These are phyloP conservation scores for Ascochyta pisi DNA, from an alignment of 2,329 filamentous ascomycete genomes.

Conservation along the genomic window DNA sequence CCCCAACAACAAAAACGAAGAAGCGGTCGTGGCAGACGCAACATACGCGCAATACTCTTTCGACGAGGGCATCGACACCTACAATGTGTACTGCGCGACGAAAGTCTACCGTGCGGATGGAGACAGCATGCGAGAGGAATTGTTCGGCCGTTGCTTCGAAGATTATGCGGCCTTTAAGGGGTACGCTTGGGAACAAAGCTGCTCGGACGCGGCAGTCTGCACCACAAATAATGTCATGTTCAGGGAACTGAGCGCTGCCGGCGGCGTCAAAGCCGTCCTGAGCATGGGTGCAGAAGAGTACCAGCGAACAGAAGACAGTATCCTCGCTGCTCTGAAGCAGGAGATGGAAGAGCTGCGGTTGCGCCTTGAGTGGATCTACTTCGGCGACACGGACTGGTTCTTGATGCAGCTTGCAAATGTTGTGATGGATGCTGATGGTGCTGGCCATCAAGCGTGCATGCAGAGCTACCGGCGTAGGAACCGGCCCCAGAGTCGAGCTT, in stretches of 20 bases:
- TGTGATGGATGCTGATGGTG: background rate
- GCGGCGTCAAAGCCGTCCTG: background rate
- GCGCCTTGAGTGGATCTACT: background rate
- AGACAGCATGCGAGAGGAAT: background rate
- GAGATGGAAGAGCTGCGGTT: background rate
- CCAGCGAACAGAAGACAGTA: background rate
- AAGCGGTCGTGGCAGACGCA: conserved; percentile 1
- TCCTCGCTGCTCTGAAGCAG: background rate
- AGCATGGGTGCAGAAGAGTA: background rate
- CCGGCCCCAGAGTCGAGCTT: background rate
- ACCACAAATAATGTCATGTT: background rate
- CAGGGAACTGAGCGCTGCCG: background rate
- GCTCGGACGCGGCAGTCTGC: background rate
- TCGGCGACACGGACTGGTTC: background rate
- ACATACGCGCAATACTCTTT: conserved; percentile 3
- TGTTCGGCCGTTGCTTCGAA: background rate
- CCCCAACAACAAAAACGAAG: background rate
- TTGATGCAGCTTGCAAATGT: background rate
- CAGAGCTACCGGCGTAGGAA: background rate
- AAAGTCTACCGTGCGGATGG: background rate
- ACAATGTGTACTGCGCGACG: background rate
- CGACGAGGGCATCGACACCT: background rate
- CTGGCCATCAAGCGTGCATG: background rate
- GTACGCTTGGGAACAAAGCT: background rate
- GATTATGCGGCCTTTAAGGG: background rate